phyloP scores from a whole-genome alignment of 768 basidiomycete genomes.

The Mrakia gelida region DNA sequence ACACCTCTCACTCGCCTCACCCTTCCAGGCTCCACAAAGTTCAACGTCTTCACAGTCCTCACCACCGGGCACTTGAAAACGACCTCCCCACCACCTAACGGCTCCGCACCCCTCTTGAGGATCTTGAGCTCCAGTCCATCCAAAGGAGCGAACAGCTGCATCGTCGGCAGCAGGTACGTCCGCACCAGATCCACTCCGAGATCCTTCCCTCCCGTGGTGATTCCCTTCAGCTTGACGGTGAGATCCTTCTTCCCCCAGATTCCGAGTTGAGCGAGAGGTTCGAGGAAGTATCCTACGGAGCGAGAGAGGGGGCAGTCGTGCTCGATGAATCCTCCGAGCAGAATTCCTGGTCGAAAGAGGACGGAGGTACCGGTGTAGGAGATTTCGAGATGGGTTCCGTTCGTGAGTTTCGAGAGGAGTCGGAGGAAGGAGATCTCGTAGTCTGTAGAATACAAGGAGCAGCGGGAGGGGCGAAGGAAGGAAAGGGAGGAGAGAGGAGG shows the following conservation, averaged over 20 bases:
- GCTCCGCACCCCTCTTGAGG: constrained; percentile 86
- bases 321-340: constrained; percentile 70
- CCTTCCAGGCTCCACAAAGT: constrained; percentile 86
- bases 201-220: constrained; percentile 88
- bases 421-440: constrained; percentile 88
- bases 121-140: constrained; percentile 92
- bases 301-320: constrained; percentile 88
- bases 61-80: constrained; percentile 90
- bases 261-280: constrained; percentile 81
- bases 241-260: constrained; percentile 87
- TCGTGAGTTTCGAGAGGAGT: constrained; percentile 81
- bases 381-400: constrained; percentile 92
- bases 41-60: constrained; percentile 83
- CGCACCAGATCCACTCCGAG: constrained; percentile 85
- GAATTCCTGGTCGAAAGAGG: constrained; percentile 85
- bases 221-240: constrained; percentile 73
- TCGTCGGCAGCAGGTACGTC: constrained; percentile 83
- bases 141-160: constrained; percentile 82
- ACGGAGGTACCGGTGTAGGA: constrained; percentile 93
- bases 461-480: neutral
- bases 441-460: constrained; percentile 51
- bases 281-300: constrained; percentile 89
- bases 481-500: neutral
- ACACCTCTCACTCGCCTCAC: constrained; percentile 93
- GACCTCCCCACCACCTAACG: constrained; percentile 76